Base-by-base conservation (phyloP, 345 rosid genomes). In the Gossypioides kirkii region DNA sequence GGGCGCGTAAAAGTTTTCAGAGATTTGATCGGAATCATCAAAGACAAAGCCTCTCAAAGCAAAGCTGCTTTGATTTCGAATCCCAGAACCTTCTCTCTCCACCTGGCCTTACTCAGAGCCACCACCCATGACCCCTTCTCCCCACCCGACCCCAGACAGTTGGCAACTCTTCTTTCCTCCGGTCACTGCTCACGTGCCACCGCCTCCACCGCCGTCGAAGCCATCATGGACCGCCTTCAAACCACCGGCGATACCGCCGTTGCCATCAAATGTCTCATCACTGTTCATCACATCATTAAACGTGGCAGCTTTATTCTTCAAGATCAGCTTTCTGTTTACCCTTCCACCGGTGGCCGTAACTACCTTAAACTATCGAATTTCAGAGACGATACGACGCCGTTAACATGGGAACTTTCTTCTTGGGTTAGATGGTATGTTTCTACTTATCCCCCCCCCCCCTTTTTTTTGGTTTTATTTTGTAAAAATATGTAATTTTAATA, bases 191-290 rank as follows among this genome's bases (percentile, higher is more conserved):
- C 98, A 61, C 89, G 97, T 78, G 85, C 82, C 87, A 86, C 90
- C 74, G 94, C 96, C 2, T 43, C 93, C 63, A 74, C 88, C 28
- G 90, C 85, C 59, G 77, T 94, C 3, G 89, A 86, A 45, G 80
- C 90, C 18, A 85, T 94, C 42, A 90, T 94, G 97, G 91, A 90
- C 77, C 96, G 98, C 43, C 94, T 94, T 62, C 96, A 91, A 64
- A 83, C 87, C 20, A 91, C 98, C 58, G 76, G 68, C 17, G 91
- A 90, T 61, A 85, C 97, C 71, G 79, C 87, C 61, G 97, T 94
- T 6, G 92, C 97, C 52, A 61, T 89, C 79, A 94, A 94, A 83
- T 89, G 93, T 72, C 85, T 94, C n/a, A 74, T 87, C 82, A 69
- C 82, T 36, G 82, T 87, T 26, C 98, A 91, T 68, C 87, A 85